Base-by-base conservation (phyloP, 1,139 yeast species). In the Magnusiomyces sp. region DNA sequence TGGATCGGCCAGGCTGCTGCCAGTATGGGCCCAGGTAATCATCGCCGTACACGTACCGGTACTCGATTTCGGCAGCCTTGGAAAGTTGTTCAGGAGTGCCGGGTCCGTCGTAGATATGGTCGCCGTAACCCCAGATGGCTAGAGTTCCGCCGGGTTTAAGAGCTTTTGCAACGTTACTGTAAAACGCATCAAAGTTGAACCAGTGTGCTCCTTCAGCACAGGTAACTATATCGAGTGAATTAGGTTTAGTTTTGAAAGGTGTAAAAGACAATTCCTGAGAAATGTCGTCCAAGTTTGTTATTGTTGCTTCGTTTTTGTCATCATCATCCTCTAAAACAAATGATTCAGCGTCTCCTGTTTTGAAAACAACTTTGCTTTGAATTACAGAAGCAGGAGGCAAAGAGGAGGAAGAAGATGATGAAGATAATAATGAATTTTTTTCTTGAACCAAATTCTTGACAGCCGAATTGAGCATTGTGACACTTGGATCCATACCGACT, bases 161-260 rank as follows among this genome's bases (percentile, higher is more conserved):
- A 10, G 80, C 67, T 11, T 77, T 64, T 33, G 69, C 64, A 36
- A 76, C 73, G 50, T 77, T 79, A 9, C 62, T 57, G 60, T 80
- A 77, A 65, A 83, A 84, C 33, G 57, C 56, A 0, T 68, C 71
- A 53, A 77, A 77, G 39, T 81, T 73, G 50, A 86, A 76, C 95
- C 95, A 87, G 63, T 87, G 95, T 13, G 77, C 76, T 46, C 89
- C 83, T 62, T 87, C 89, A 0, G 89, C 94, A 7, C 81, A 81
- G 1, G 86, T 75, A n/a, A 85, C 68, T 56, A 84, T 57, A 60
- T 83, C 90, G 10, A 79, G 72, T 0, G 76, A 66, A 37, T 44
- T 59, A 51, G 48, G 51, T 33, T 48, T 52, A 27, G 60, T 43
- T 19, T 47, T n/a, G 34, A 43, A 38, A 4, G 32, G 20, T 19